A percentile compares a stretch with the other conserved stretches of the same genome.
Conservation (phyloP, 257 asterid species). For the Fraxinus pennsylvanica region DNA sequence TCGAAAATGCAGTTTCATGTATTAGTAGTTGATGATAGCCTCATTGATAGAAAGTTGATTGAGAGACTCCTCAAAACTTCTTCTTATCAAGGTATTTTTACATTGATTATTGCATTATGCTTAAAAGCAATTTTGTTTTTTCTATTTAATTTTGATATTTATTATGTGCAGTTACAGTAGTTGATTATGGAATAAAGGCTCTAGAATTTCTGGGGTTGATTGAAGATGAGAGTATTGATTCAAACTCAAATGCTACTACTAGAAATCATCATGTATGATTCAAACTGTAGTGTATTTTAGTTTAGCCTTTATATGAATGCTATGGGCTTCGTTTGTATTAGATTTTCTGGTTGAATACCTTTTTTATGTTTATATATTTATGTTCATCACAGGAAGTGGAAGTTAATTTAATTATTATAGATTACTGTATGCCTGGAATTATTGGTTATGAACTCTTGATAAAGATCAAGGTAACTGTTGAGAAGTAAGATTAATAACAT, state of each 20-base stretch:
- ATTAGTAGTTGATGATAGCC: slow-evolving; percentile 62
- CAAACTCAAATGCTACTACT: background rate
- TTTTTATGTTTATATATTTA: background rate
- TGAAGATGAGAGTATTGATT: slow-evolving; percentile 31
- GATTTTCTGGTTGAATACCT: background rate
- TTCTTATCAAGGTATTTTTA: slow-evolving; percentile 49
- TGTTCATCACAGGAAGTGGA: slow-evolving; percentile 33
- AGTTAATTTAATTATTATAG: slow-evolving; percentile 59
- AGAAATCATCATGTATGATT: background rate
- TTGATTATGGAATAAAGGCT: slow-evolving; percentile 64
- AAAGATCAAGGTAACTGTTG: slow-evolving; percentile 46
- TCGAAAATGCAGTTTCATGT: slow-evolving; percentile 44
- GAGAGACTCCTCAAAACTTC: slow-evolving; percentile 65
- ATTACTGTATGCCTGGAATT: slow-evolving; percentile 64
- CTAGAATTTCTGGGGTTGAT: slow-evolving; percentile 51
- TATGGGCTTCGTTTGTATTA: too few relatives aligned
- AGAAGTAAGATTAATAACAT: too few relatives aligned
- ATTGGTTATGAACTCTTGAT: slow-evolving; percentile 58
- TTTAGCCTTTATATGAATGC: too few relatives aligned
- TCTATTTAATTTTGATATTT: too few relatives aligned
- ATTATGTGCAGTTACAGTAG: slow-evolving; percentile 53
- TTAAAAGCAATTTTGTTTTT: too few relatives aligned
- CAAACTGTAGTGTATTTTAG: background rate
- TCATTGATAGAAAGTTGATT: slow-evolving; percentile 57
- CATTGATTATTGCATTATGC: background rate